Conservation (phyloP, 2,329 filamentous ascomycete species). For the Didymella segeticola region DNA sequence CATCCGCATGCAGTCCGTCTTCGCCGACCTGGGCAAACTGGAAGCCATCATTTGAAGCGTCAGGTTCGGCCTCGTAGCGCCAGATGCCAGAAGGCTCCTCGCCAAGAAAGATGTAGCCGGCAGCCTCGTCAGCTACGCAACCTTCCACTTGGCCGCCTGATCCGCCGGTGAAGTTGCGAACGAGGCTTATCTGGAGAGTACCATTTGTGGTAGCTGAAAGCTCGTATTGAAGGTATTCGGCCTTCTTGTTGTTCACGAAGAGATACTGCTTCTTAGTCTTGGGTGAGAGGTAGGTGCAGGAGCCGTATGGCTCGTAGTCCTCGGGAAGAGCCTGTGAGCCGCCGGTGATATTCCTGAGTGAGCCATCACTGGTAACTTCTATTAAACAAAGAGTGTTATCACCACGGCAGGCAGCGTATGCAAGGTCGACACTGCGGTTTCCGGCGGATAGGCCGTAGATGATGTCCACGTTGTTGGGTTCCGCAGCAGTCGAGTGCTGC, state of each 20-base stretch:
- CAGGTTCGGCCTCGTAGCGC: slow-evolving; percentile 61
- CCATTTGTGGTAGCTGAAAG: slow-evolving; percentile 51
- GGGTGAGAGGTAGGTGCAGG: slow-evolving; percentile 58
- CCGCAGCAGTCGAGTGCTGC: slow-evolving; percentile 53
- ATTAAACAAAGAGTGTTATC: slow-evolving; percentile 62
- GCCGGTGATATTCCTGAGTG: slow-evolving; percentile 53
- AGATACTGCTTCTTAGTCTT: slow-evolving; percentile 59
- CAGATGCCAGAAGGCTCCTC: slow-evolving; percentile 62
- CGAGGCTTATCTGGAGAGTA: slow-evolving; percentile 55
- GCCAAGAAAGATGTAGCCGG: slow-evolving; percentile 59
- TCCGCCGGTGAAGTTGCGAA: slow-evolving; percentile 60
- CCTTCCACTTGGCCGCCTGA: slow-evolving; percentile 62
- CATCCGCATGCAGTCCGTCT: slow-evolving; percentile 56
- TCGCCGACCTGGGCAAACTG: slow-evolving; percentile 55
- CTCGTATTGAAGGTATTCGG: slow-evolving; percentile 62
- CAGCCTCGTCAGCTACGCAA: slow-evolving; percentile 60
- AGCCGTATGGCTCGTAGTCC: slow-evolving; percentile 60
- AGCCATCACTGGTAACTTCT: slow-evolving; percentile 57
- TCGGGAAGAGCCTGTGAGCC: slow-evolving; percentile 56
- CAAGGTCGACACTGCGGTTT: slow-evolving; percentile 55
- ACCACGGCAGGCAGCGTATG: slow-evolving; percentile 59
- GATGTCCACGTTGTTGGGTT: slow-evolving; percentile 64
- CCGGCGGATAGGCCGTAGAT: slow-evolving; percentile 59
- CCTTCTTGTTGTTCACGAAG: slow-evolving; percentile 62
- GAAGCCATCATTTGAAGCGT: slow-evolving; percentile 44